phyloP scores from a whole-genome alignment of 116 monocot genomes.

The Papilionanthe hybrid region DNA sequence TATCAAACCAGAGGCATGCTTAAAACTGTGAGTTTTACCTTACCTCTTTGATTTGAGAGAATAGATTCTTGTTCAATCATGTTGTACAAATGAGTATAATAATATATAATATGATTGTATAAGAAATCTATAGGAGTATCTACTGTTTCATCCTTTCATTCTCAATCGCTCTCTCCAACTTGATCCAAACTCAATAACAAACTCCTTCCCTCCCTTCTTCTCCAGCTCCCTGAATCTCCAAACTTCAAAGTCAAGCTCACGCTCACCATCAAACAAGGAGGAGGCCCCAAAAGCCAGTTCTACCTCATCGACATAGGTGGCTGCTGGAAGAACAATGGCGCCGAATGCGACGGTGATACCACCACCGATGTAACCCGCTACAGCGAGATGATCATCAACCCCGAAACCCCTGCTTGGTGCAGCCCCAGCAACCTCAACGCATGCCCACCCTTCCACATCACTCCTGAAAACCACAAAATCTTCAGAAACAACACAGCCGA shows the following conservation, averaged over 20 bases:
- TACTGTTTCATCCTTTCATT: too few relatives aligned
- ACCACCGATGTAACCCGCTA: conserved; percentile 31
- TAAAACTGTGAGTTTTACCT: conserved; percentile 17
- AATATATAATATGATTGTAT: too few relatives aligned
- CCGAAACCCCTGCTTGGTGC: conserved; percentile 21
- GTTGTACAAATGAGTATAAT: too few relatives aligned
- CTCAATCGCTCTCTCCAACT: too few relatives aligned
- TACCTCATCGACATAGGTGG: conserved; percentile 37
- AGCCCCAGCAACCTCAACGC: conserved; percentile 17
- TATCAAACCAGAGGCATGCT: conserved; percentile 45
- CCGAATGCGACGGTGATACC: conserved; percentile 23
- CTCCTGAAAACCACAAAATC: conserved; percentile 3
- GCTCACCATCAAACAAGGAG: conserved; percentile 25
- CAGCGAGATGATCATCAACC: conserved; percentile 45
- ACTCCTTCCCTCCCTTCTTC: too few relatives aligned
- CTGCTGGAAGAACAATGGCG: conserved; percentile 37
- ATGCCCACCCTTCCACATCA: conserved; percentile 33
- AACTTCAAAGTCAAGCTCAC: conserved; percentile 28
- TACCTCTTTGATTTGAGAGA: too few relatives aligned
- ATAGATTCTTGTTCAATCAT: too few relatives aligned
- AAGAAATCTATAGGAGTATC: too few relatives aligned
- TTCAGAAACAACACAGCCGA: conserved; percentile 17
- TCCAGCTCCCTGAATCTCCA: conserved; percentile 33
- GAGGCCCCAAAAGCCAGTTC: conserved; percentile 40
- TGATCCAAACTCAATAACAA: too few relatives aligned